Evolutionary conservation across 306 rosid genomes (phyloP).

Genomic region (Albizia julibrissin): DNA sequence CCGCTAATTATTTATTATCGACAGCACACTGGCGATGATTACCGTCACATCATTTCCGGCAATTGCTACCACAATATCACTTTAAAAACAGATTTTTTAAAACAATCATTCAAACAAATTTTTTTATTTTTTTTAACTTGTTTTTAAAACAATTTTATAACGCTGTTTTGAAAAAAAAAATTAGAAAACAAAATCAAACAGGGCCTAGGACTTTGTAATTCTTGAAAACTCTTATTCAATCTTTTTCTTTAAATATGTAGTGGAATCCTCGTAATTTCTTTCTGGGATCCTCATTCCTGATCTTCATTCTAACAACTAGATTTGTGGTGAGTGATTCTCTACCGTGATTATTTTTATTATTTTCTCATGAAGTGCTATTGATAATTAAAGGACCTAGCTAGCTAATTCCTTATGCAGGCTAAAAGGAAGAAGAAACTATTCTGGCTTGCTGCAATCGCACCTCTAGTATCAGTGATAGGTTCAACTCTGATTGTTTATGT

Average conservation of each 20-base stretch:
- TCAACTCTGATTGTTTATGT: conserved; percentile 70
- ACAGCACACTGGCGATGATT: fast-evolving
- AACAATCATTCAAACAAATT: too few species aligned
- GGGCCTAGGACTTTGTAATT: neutral
- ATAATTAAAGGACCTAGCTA: neutral
- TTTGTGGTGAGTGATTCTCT: conserved; percentile 54
- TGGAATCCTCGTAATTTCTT: conserved; percentile 72
- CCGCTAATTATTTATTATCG: too few species aligned
- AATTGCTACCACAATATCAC: too few species aligned
- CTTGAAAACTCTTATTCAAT: neutral
- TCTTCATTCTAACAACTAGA: conserved; percentile 63
- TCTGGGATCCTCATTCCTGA: conserved; percentile 69
- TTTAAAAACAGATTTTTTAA: too few species aligned
- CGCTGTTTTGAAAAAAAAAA: too few species aligned
- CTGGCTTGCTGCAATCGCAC: conserved; percentile 83
- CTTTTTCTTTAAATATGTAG: conserved; percentile 43
- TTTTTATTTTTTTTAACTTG: too few species aligned
- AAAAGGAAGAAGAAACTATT: conserved; percentile 64
- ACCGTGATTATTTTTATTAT: neutral
- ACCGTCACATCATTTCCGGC: too few species aligned
- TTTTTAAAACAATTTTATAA: too few species aligned
- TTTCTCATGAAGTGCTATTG: neutral
- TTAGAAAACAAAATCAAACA: too few species aligned
- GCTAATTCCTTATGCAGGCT: conserved; percentile 40
- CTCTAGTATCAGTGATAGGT: conserved; percentile 63